A percentile compares a stretch with the other conserved stretches of the same genome.
These are phyloP conservation scores for Dispira parvispora DNA, from an alignment of 192 early-diverging fungal species.

Conservation along the genomic window DNA sequence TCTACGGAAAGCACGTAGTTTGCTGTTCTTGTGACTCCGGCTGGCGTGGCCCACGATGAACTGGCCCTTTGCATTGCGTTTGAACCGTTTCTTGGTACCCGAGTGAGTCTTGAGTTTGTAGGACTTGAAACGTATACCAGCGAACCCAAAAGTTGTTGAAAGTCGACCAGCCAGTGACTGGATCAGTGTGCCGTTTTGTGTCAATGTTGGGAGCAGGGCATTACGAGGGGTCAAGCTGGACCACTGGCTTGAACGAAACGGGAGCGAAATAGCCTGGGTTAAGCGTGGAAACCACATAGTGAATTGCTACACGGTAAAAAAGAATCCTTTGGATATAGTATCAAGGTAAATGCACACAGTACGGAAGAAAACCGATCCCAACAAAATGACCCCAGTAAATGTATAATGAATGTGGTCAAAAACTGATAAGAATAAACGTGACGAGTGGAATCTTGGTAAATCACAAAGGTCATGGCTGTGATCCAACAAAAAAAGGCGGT, in stretches of 20 bases:
- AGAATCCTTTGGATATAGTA: too few species aligned
- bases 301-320: neutral
- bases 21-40: constrained; percentile 4
- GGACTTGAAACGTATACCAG: neutral
- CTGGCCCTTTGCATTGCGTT: neutral
- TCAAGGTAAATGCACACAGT: too few species aligned
- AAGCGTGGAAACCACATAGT: neutral
- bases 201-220: neutral
- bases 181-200: neutral
- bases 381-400: too few species aligned
- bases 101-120: constrained; percentile 10
- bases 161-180: neutral
- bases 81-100: constrained; percentile 9
- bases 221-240: neutral
- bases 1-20: neutral
- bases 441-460: too few species aligned
- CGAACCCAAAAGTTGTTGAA: neutral
- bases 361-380: too few species aligned
- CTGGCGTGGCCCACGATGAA: constrained; percentile 3
- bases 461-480: too few species aligned
- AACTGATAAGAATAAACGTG: too few species aligned
- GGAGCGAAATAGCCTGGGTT: neutral
- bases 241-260: neutral
- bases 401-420: too few species aligned
- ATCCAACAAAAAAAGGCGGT: too few species aligned